Evolutionary conservation across 2,329 filamentous ascomycete species (phyloP), one percentile per base, ranked within the genome.

Genomic region (Cordyceps cicadae): DNA sequence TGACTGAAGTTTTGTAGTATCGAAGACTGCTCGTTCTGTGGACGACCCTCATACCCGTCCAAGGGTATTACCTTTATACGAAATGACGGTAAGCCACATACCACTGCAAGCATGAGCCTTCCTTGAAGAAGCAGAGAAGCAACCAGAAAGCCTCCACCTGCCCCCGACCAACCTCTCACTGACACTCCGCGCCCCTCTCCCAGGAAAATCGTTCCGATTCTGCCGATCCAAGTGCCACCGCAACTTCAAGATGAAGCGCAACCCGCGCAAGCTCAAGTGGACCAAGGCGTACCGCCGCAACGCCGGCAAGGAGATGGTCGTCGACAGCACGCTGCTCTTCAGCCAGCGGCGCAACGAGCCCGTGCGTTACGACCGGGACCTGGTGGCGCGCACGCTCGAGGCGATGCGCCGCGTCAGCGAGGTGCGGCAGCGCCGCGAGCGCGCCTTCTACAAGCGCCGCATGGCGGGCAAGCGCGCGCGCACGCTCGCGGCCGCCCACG

Each of bases 201-300:
- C 48, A 71, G 76, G 75, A 63, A 76, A 79, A 70, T 70, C 76
- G 50, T 86, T 86, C 68, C 75, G 82, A 60, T 86, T 86, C 74
- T 86, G 83, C 71, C 75, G 80, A 60, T 80, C 75, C 67, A 82
- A 85, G 74, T 85, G 82, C 73, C 82, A 83, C 72, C 79, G 79
- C 69, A 87, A 86, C 75, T 96, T 95, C 85, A 94, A 95, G 79
- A 96, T 96, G 90, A 96, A 96, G 88, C 87, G 94, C 67, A 97
- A 97, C 78, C 92, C 93, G 41, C 87, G 93, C 74, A 96, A 97
- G 77, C 85, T 97, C 68, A 94, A 92, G 77, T 97, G 93, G 94
- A 97, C 93, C 64, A 96, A 97, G 81, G 87, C 90, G 57, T 93
- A 92, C 83, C 88, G 92, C 71, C 88, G 87, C 72, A 73, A 73